These are phyloP conservation scores for Aspergillus sp. DNA, from an alignment of 2,329 filamentous ascomycete species.

Conservation along the genomic window DNA sequence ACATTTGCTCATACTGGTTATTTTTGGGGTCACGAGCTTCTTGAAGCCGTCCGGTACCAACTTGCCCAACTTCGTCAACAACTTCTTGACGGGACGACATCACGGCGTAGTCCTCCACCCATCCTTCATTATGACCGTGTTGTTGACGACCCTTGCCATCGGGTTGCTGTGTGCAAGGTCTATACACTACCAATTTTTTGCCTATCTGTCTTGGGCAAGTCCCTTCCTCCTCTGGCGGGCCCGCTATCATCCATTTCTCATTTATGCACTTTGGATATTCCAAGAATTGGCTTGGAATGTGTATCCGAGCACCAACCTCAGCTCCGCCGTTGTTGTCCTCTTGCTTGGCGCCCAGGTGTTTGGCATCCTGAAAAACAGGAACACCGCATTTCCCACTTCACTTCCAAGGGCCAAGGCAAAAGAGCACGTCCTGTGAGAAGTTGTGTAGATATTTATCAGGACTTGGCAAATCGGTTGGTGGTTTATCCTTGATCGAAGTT, in stretches of 20 bases:
- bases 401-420: slow-evolving; percentile 21
- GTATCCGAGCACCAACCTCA: slow-evolving; percentile 73
- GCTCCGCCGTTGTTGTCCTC: slow-evolving; percentile 68
- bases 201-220: slow-evolving; percentile 85
- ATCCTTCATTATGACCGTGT: slow-evolving; percentile 71
- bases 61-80: slow-evolving; percentile 54
- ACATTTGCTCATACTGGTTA: slow-evolving; percentile 64
- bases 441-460: neutral
- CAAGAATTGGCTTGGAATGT: slow-evolving; percentile 96
- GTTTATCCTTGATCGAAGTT: neutral
- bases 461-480: neutral
- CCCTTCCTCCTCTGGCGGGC: slow-evolving; percentile 84
- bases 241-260: slow-evolving; percentile 64
- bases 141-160: slow-evolving; percentile 73
- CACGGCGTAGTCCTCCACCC: slow-evolving; percentile 64
- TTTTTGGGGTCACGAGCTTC: slow-evolving; percentile 71
- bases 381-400: slow-evolving; percentile 22
- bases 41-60: slow-evolving; percentile 64
- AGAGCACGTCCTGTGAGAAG: slow-evolving; percentile 23
- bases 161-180: slow-evolving; percentile 84
- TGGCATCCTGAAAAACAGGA: slow-evolving; percentile 55
- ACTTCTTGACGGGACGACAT: slow-evolving; percentile 53
- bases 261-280: slow-evolving; percentile 68
- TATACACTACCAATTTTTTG: slow-evolving; percentile 94
- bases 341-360: slow-evolving; percentile 67